Conservation (phyloP, 495 filamentous ascomycete genomes). For the Lichenothelia convexa region DNA sequence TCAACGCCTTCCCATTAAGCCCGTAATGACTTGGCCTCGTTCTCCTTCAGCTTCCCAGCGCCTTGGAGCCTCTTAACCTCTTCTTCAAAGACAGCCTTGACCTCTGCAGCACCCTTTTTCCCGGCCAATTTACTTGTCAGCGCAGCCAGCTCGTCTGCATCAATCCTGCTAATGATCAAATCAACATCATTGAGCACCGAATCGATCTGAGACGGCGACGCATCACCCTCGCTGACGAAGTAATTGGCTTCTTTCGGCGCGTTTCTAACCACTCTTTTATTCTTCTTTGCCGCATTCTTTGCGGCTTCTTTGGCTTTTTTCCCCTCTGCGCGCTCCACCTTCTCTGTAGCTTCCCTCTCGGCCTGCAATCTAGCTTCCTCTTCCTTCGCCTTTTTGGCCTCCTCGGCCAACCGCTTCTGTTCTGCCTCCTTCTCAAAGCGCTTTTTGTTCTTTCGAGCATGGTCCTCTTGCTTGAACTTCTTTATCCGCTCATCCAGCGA, state of each 20-base stretch:
- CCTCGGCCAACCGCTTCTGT: slow-evolving; percentile 64
- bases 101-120: slow-evolving; percentile 35
- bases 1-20: not conserved
- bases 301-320: slow-evolving; percentile 97
- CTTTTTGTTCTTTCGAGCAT: slow-evolving; percentile 88
- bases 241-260: slow-evolving; percentile 96
- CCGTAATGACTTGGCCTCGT: slow-evolving; percentile 31
- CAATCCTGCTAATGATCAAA: slow-evolving; percentile 72
- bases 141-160: slow-evolving; percentile 67
- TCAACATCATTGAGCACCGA: slow-evolving; percentile 72
- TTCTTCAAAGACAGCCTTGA: slow-evolving; percentile 41
- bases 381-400: slow-evolving; percentile 55
- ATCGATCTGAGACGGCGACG: slow-evolving; percentile 58
- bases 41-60: slow-evolving; percentile 69
- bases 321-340: slow-evolving; percentile 56
- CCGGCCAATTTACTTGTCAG: slow-evolving; percentile 59
- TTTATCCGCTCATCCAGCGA: slow-evolving; percentile 86
- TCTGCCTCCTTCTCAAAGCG: slow-evolving; percentile 79
- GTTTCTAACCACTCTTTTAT: slow-evolving; percentile 82
- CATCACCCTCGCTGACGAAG: slow-evolving; percentile 47
- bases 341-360: slow-evolving; percentile 72
- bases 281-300: slow-evolving; percentile 98
- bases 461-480: slow-evolving; percentile 79
- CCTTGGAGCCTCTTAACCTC: slow-evolving; percentile 57
- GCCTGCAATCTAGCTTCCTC: slow-evolving; percentile 59